Percentiles rank a stretch among this genome's conserved stretches.
These are phyloP conservation scores for Globisporangium rhizosaccharum DNA, from an alignment of 352 stramenopile genomes.

Conservation along the genomic window DNA sequence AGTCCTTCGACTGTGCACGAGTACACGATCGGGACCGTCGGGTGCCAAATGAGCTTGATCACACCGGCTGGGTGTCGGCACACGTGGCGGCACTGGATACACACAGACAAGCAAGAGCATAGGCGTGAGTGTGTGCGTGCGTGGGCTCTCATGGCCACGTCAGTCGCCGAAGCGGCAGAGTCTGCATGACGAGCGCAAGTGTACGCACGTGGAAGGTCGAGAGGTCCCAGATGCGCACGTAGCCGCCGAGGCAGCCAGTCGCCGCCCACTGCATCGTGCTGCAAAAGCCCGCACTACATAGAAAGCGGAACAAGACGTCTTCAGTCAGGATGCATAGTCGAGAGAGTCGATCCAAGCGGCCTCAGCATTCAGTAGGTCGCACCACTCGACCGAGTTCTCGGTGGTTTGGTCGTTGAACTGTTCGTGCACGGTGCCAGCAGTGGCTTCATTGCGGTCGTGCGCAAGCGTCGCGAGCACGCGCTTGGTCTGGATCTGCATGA, in stretches of 20 bases:
- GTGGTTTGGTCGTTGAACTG: conserved; percentile 33
- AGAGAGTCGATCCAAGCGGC: not conserved
- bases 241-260: conserved; percentile 92
- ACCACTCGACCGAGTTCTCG: conserved; percentile 87
- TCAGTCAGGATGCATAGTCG: not conserved
- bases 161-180: not conserved
- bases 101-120: not conserved
- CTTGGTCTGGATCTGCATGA: conserved; percentile 93
- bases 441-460: conserved; percentile 57
- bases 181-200: not conserved
- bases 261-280: conserved; percentile 93
- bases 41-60: conserved; percentile 90
- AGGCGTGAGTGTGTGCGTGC: not conserved
- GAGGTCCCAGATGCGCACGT: conserved; percentile 96
- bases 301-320: not conserved
- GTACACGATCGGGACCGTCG: conserved; percentile 75
- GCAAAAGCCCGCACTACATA: conserved; percentile 89
- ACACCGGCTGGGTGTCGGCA: conserved; percentile 86
- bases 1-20: conserved; percentile 85
- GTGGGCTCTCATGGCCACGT: not conserved
- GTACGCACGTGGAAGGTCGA: conserved; percentile 61
- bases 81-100: conserved; percentile 72
- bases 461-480: conserved; percentile 88
- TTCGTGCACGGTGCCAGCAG: conserved; percentile 43
- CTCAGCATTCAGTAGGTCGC: conserved; percentile 6